Evolutionary conservation across 2,329 filamentous ascomycete species (phyloP).

Genomic region (Xylariaceae sp.): DNA sequence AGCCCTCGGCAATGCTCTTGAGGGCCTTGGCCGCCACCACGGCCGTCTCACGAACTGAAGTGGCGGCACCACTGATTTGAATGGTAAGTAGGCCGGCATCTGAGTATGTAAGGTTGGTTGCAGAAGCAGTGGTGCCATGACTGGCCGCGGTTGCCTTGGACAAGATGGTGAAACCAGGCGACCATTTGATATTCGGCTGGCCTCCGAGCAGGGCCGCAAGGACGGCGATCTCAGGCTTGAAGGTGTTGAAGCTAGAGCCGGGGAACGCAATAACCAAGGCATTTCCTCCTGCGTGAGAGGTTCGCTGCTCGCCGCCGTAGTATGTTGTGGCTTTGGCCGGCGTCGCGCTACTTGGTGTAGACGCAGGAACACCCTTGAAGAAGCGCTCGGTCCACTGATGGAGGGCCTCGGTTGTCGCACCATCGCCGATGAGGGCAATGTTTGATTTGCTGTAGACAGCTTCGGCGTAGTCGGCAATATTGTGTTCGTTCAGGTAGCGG

Average conservation of each 20-base stretch:
- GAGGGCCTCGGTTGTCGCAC: constrained; percentile 70
- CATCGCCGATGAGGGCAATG: constrained; percentile 87
- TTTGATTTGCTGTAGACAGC: constrained; percentile 84
- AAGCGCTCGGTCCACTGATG: constrained; percentile 90
- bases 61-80: constrained; percentile 70
- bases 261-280: constrained; percentile 88
- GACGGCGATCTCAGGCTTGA: constrained; percentile 87
- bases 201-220: constrained; percentile 87
- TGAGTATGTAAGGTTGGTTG: constrained; percentile 80
- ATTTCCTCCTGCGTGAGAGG: constrained; percentile 71
- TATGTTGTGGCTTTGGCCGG: constrained; percentile 72
- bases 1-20: constrained; percentile 73
- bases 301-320: constrained; percentile 91
- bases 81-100: constrained; percentile 88
- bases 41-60: constrained; percentile 68
- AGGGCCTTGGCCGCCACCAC: constrained; percentile 74
- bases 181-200: constrained; percentile 91
- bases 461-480: constrained; percentile 70
- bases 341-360: constrained; percentile 47
- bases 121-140: constrained; percentile 63
- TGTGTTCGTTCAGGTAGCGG: constrained; percentile 75
- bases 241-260: constrained; percentile 73
- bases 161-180: constrained; percentile 84
- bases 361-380: constrained; percentile 67
- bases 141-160: constrained; percentile 69